Evolutionary conservation across 106 monocot species (phyloP), one percentile per base, ranked within the genome.

Genomic region (Alisma plantagoaquatica): DNA sequence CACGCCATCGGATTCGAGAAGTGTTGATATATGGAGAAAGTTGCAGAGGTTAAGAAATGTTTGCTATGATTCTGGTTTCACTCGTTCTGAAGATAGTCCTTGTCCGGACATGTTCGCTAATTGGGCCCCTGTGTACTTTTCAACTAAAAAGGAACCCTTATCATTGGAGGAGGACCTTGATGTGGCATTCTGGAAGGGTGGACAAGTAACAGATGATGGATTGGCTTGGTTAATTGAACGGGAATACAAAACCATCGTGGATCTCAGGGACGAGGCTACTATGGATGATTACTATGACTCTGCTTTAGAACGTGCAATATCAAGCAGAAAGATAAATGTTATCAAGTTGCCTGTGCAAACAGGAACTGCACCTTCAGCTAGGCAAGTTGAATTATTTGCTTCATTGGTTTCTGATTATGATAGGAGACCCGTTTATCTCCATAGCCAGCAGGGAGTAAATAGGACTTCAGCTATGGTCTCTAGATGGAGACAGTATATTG

Each of bases 121-220:
- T 48, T 98, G 85, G 85, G 58, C 63, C 29, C 76, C 79, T 20
- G 98, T 98, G 23, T 86, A 74, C 50, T 62, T 92, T 43, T 75
- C 91, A 33, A 53, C 53, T 7, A 56, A 41, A 18, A 78, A 75
- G 51, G 66, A 77, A 70, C 54, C 33, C 4, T 45, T 20, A 21
- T 9, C 10, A 33, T 14, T 17, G 25, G 9, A 38, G 35, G 80
- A 65, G 54, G 70, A 92, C 72, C 31, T 29, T 64, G 90, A 82
- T 43, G 77, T 86, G 15, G 82, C 82, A 66, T 99, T 99, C 66
- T 99, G 98, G 98, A 86, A 81, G 45, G 98, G 93, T 70, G 93
- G 87, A n/a, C 93, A 94, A 59, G 83, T 87, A 32, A 94, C 93
- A n/a, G 80, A 73, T 72, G 98, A 90, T 65, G 98, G 90, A 46